These are phyloP conservation scores for Gossypium australe DNA, from an alignment of 345 rosid species.

Conservation along the genomic window DNA sequence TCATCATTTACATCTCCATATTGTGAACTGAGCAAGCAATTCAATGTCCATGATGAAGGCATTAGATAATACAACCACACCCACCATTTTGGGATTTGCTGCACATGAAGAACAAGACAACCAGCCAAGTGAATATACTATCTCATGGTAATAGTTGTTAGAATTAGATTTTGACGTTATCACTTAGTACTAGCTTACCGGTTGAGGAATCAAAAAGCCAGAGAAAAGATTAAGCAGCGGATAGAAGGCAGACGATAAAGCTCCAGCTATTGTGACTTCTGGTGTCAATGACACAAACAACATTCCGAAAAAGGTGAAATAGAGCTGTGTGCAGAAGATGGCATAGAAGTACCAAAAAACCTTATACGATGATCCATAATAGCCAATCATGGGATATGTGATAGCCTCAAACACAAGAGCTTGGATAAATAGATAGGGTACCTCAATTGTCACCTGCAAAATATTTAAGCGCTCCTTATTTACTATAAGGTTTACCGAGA, in stretches of 20 bases:
- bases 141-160: neutral
- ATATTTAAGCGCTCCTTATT: neutral
- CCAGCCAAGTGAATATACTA: neutral
- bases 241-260: conserved; percentile 42
- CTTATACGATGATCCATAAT: conserved; percentile 36
- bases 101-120: conserved; percentile 8
- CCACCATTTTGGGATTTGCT: conserved; percentile 59
- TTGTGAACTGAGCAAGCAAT: conserved; percentile 40
- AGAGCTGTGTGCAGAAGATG: conserved; percentile 43
- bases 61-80: conserved; percentile 47
- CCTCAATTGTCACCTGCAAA: conserved; percentile 35
- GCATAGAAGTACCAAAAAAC: conserved; percentile 23
- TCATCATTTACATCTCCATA: conserved; percentile 31
- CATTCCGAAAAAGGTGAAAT: conserved; percentile 56
- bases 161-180: neutral
- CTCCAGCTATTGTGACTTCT: conserved; percentile 41
- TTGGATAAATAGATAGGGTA: conserved; percentile 42
- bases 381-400: conserved; percentile 42
- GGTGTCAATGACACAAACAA: conserved; percentile 52
- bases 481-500: neutral
- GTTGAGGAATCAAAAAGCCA: conserved; percentile 48
- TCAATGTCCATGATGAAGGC: conserved; percentile 49
- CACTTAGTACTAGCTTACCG: conserved; percentile 20
- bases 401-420: conserved; percentile 32
- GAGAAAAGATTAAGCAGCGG: conserved; percentile 38